Evolutionary conservation across 768 basidiomycete genomes (phyloP).

Genomic region (Cystofilobasidium bisporidii): DNA sequence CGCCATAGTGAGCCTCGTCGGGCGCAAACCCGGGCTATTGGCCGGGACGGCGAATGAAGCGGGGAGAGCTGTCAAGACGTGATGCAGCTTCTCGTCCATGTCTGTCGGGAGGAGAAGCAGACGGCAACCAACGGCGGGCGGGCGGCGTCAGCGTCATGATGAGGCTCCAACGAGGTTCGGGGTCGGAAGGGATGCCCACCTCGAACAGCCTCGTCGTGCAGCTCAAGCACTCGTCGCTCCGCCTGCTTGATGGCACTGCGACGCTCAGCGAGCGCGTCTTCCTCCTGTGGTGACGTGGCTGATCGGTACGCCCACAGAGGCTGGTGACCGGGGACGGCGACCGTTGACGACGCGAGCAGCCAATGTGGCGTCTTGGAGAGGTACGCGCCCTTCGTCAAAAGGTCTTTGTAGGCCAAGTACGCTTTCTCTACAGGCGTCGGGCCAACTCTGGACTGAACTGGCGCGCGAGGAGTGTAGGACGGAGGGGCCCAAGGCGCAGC

Average conservation of each 20-base stretch:
- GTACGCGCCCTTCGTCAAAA: not conserved
- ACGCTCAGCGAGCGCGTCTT: not conserved
- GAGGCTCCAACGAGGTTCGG: no score
- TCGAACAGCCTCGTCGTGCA: not conserved
- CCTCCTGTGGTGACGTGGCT: not conserved
- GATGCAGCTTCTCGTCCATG: constrained; percentile 1
- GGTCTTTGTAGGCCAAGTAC: not conserved
- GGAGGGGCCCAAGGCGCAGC: no score
- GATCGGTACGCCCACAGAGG: not conserved
- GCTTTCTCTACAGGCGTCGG: no score
- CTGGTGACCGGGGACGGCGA: not conserved
- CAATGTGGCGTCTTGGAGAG: not conserved
- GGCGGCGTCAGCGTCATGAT: no score
- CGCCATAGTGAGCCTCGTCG: not conserved
- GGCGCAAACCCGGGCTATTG: not conserved
- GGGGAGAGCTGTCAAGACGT: not conserved
- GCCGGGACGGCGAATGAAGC: not conserved
- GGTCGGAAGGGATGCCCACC: not conserved
- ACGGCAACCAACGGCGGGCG: no score
- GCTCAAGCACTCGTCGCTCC: not conserved
- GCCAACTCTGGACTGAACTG: not conserved
- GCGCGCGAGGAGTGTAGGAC: no score
- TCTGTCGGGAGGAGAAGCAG: no score
- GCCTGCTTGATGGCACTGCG: not conserved
- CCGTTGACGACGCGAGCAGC: not conserved